Base-by-base conservation (phyloP, 2,329 filamentous ascomycete species). In the Trichoderma sp. region DNA sequence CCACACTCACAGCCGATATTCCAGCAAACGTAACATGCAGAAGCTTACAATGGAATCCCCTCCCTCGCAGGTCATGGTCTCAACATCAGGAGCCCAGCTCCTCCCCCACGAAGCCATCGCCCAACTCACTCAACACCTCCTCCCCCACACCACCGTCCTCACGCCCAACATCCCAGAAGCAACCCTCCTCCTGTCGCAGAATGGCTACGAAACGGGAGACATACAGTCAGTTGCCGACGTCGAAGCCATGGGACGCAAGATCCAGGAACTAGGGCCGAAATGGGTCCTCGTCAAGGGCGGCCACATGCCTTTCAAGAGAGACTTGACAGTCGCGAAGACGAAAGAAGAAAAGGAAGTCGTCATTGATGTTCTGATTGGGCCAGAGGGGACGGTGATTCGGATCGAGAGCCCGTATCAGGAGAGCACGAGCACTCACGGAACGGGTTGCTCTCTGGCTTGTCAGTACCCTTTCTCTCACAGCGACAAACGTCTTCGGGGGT, bases 31-130 rank as follows among this genome's bases (percentile, higher is more conserved):
- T n/a, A n/a, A n/a, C n/a, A n/a, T n/a, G n/a, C n/a, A n/a, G n/a
- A n/a, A n/a, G n/a, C n/a, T n/a, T n/a, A n/a, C n/a, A n/a, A n/a
- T n/a, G n/a, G n/a, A n/a, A n/a, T n/a, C n/a, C n/a, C n/a, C n/a
- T n/a, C n/a, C n/a, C n/a, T n/a, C n/a, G 5, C 39, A 95, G 92
- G 93, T 98, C 65, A 97, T 98, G 93, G 86, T 97, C 10, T 90
- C 91, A 30, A 94, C 91, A 1, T 91, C 88, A n/a, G 91, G 91
- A 26, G 85, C 89, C 9, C 80, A 85, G 67, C 82, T 95, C 1
- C 82, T 94, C 19, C 87, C 88, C 0, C 75, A 83, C 44, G 80
- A 85, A 9, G 90, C 91, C n/a, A 80, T 92, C 39, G 74, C 80
- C 12, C 82, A 83, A 7, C 78, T 94, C 57, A 81, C 85, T 57